phyloP scores from a whole-genome alignment of 768 basidiomycete species.

The Cyclocybe cylindracea region DNA sequence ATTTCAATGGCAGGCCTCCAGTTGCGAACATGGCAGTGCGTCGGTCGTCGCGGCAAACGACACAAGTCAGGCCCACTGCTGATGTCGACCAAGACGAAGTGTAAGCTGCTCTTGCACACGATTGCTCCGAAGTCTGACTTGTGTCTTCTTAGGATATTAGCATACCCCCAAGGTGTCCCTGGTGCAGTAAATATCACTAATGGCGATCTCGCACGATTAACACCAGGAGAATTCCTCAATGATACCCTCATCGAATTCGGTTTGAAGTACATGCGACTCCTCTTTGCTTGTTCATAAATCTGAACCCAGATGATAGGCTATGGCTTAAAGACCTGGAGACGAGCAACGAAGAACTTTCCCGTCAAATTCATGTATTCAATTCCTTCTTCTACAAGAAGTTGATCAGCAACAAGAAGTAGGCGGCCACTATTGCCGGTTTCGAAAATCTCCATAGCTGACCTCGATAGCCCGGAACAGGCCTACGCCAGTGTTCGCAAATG shows the following conservation, averaged over 20 bases:
- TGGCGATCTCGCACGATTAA: conserved; percentile 73
- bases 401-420: conserved; percentile 45
- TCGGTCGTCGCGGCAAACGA: conserved; percentile 18
- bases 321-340: conserved; percentile 65
- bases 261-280: conserved; percentile 65
- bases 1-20: too few relatives aligned
- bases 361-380: conserved; percentile 88
- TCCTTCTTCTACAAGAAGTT: conserved; percentile 99
- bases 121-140: not conserved
- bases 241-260: conserved; percentile 97
- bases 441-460: conserved; percentile 25
- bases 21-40: conserved; percentile 16
- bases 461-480: conserved; percentile 39
- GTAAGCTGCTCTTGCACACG: conserved; percentile 35
- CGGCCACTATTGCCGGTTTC: conserved; percentile 43
- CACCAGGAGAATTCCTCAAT: conserved; percentile 86
- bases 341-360: conserved; percentile 59
- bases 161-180: conserved; percentile 69
- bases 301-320: conserved; percentile 43
- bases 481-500: conserved; percentile 91
- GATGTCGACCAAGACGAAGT: conserved; percentile 54
- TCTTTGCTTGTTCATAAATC: not conserved
- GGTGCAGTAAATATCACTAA: conserved; percentile 83
- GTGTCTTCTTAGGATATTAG: conserved; percentile 56
- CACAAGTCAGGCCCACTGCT: conserved; percentile 3